Percentiles rank a stretch among this genome's conserved stretches.
These are phyloP conservation scores for Triticum turgidum DNA, from an alignment of 176 grass and related monocot genomes.

Conservation along the genomic window DNA sequence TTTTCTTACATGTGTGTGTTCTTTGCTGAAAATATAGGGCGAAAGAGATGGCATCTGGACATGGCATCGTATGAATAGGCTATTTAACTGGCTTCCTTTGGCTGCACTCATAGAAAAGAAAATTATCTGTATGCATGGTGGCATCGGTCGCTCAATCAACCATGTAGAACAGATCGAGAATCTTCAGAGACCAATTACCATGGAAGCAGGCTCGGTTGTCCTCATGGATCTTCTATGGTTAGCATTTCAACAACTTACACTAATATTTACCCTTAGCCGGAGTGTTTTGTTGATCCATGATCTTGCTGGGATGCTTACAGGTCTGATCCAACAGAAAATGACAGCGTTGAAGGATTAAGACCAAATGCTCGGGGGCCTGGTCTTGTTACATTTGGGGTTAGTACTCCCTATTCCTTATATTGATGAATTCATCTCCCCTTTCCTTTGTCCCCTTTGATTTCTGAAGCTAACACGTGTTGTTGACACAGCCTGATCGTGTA, in stretches of 20 bases:
- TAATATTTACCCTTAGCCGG: neutral
- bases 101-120: slow-evolving; percentile 98
- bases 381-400: slow-evolving; percentile 99
- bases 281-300: slow-evolving; percentile 24
- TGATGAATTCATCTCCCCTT: slow-evolving; percentile 7
- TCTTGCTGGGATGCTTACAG: slow-evolving; percentile 49
- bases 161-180: slow-evolving; percentile 98
- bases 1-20: slow-evolving; percentile 3
- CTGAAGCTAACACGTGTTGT: slow-evolving; percentile 30
- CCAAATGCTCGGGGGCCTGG: slow-evolving; percentile 96
- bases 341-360: slow-evolving; percentile 93
- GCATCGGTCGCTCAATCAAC: slow-evolving; percentile 97
- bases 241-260: neutral
- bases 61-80: slow-evolving; percentile 96
- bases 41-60: slow-evolving; percentile 98
- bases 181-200: slow-evolving; percentile 95
- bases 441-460: slow-evolving; percentile 4
- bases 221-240: slow-evolving; percentile 99
- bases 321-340: slow-evolving; percentile 99
- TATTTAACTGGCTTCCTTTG: slow-evolving; percentile 99
- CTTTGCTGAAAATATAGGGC: slow-evolving; percentile 56
- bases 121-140: slow-evolving; percentile 99
- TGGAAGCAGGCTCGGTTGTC: slow-evolving; percentile 98
- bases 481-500: slow-evolving; percentile 92
- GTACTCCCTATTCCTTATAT: slow-evolving; percentile 29